phyloP scores from a whole-genome alignment of 495 filamentous ascomycete species.

The Letharia columbiana region DNA sequence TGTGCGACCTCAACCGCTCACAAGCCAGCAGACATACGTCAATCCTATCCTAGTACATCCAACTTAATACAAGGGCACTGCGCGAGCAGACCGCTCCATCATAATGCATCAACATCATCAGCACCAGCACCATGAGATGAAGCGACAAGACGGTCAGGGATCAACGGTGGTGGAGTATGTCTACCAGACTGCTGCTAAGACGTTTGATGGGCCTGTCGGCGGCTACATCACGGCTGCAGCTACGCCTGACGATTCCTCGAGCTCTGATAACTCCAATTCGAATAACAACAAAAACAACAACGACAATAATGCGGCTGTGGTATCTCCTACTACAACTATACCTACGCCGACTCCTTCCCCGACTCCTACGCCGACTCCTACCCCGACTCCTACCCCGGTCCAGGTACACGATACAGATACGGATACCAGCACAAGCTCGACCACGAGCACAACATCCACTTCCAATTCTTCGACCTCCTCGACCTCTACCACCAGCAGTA shows the following conservation, averaged over 20 bases:
- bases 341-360: background rate
- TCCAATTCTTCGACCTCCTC: background rate
- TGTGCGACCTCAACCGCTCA: constrained; percentile 7
- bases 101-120: constrained; percentile 30
- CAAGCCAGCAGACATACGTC: background rate
- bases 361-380: background rate
- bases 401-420: background rate
- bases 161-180: constrained; percentile 42
- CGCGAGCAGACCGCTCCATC: constrained; percentile 14
- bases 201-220: constrained; percentile 47
- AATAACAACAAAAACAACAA: constrained; percentile 11
- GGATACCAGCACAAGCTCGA: background rate
- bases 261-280: constrained; percentile 16
- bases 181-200: constrained; percentile 46
- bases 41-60: background rate
- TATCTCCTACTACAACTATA: background rate
- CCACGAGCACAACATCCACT: background rate
- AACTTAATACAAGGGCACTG: constrained; percentile 18
- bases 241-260: constrained; percentile 13
- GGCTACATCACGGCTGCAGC: constrained; percentile 44
- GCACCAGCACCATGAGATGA: constrained; percentile 21
- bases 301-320: constrained; percentile 6
- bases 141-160: constrained; percentile 22
- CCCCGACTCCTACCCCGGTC: background rate
- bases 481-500: background rate